These are phyloP conservation scores for Xanthoparmelia taractica DNA, from an alignment of 495 filamentous ascomycete species.

Conservation along the genomic window DNA sequence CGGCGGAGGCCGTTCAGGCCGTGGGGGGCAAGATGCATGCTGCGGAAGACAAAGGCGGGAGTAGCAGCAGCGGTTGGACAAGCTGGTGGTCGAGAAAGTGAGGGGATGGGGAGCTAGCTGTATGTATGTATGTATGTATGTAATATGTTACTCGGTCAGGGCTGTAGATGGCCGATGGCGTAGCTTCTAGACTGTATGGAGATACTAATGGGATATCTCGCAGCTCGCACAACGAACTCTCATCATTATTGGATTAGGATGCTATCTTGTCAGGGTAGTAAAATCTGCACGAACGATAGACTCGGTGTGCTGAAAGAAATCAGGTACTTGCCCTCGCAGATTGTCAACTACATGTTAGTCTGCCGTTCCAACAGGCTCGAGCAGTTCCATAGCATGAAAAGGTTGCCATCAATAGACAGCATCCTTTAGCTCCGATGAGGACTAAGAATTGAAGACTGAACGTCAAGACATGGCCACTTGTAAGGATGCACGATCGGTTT, in stretches of 20 bases:
- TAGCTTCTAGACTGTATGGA: too few species aligned
- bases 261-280: too few species aligned
- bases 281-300: too few species aligned
- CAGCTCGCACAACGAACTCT: not conserved
- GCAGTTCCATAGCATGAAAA: too few species aligned
- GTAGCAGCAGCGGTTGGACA: conserved; percentile 1
- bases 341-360: too few species aligned
- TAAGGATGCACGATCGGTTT: not conserved
- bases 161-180: not conserved
- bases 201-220: not conserved
- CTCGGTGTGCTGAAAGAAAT: too few species aligned
- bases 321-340: too few species aligned
- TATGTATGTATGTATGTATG: not conserved
- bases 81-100: conserved; percentile 10
- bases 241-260: not conserved
- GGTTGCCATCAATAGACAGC: too few species aligned
- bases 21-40: not conserved
- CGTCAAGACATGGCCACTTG: not conserved
- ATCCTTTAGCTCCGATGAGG: too few species aligned
- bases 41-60: conserved; percentile 5
- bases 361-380: too few species aligned
- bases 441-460: too few species aligned
- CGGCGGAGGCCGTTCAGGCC: conserved; percentile 9
- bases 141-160: too few species aligned
- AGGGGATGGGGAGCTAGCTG: not conserved